Evolutionary conservation across 192 early-diverging fungal species (phyloP).

Genomic region (Coemansia sp.): DNA sequence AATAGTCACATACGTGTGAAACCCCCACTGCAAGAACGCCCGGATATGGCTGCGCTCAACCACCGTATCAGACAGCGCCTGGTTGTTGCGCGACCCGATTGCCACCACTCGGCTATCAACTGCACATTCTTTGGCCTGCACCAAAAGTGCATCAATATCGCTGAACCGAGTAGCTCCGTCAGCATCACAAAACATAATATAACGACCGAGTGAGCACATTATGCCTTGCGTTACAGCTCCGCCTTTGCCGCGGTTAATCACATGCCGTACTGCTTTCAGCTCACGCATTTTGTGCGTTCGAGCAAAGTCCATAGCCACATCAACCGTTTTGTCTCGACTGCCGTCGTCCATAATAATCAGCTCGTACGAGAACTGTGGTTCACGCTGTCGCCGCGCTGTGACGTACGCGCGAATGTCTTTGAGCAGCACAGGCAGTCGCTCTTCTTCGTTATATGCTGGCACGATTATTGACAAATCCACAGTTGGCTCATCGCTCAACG

Average conservation of each 20-base stretch:
- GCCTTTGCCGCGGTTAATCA: conserved; percentile 89
- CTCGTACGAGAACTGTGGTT: conserved; percentile 69
- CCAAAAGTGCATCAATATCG: conserved; percentile 71
- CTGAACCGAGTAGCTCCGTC: conserved; percentile 93
- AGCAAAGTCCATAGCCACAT: conserved; percentile 68
- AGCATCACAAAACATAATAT: conserved; percentile 89
- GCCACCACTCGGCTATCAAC: conserved; percentile 58
- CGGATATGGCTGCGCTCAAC: conserved; percentile 85
- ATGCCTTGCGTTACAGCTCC: conserved; percentile 93
- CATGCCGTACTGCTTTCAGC: conserved; percentile 72
- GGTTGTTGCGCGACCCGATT: conserved; percentile 89
- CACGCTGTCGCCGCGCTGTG: conserved; percentile 42
- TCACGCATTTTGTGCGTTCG: conserved; percentile 58
- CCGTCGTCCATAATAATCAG: conserved; percentile 94
- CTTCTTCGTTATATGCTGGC: conserved; percentile 89
- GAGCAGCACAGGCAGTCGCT: conserved; percentile 83
- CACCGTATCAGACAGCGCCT: conserved; percentile 61
- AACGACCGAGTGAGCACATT: conserved; percentile 70
- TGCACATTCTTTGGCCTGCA: conserved; percentile 21
- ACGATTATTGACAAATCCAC: conserved; percentile 77
- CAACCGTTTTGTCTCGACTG: conserved; percentile 72
- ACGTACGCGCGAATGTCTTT: conserved; percentile 75
- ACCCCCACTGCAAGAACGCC: conserved; percentile 91
- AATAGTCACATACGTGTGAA: conserved; percentile 86
- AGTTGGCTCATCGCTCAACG: conserved; percentile 25